Evolutionary conservation across 1,139 yeast genomes (phyloP).

Genomic region (Pichia sp.): DNA sequence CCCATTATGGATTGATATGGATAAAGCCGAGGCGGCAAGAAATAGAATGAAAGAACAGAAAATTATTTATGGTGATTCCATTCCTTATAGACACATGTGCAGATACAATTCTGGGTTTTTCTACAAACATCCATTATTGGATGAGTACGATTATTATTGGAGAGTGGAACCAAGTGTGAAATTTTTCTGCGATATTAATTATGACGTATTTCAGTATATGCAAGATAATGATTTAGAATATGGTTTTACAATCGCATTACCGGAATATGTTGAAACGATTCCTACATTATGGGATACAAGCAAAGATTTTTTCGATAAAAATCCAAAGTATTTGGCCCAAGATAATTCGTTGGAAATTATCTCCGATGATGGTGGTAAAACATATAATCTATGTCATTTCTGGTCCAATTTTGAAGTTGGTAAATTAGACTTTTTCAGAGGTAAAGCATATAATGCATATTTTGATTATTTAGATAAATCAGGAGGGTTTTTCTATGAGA

Average conservation of each 20-base stretch:
- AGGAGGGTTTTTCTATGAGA: conserved; percentile 86
- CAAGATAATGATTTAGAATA: conserved; percentile 50
- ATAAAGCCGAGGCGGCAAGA: conserved; percentile 39
- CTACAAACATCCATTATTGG: conserved; percentile 49
- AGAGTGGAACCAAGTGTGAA: conserved; percentile 64
- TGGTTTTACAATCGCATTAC: conserved; percentile 55
- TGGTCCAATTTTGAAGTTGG: conserved; percentile 91
- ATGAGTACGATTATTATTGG: conserved; percentile 64
- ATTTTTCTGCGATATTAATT: conserved; percentile 54
- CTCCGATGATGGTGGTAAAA: conserved; percentile 41
- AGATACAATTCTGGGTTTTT: conserved; percentile 65
- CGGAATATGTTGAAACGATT: conserved; percentile 45
- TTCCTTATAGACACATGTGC: conserved; percentile 59
- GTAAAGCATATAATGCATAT: conserved; percentile 56
- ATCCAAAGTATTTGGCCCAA: conserved; percentile 35
- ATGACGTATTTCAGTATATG: conserved; percentile 62
- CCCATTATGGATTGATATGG: conserved; percentile 52
- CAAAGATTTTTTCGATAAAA: conserved; percentile 36
- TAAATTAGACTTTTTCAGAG: conserved; percentile 65
- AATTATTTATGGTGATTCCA: conserved; percentile 15
- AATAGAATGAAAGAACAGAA: conserved; percentile 7
- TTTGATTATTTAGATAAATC: conserved; percentile 64
- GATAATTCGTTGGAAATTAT: conserved; percentile 56
- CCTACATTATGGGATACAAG: conserved; percentile 58
- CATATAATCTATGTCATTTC: conserved; percentile 77